phyloP scores from a whole-genome alignment of 306 rosid species.

The Vicia villosa region DNA sequence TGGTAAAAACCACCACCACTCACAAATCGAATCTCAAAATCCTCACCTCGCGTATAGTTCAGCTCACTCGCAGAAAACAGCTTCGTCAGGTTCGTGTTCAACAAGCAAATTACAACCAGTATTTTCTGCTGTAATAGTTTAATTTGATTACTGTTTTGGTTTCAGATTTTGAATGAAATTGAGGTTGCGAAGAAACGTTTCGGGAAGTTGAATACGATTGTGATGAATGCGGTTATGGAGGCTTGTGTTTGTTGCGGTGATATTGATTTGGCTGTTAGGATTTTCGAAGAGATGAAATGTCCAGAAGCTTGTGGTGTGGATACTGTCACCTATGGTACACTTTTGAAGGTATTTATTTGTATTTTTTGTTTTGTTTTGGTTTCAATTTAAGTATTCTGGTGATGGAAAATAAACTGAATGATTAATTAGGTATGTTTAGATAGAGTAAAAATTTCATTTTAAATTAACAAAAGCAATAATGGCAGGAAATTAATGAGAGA shows the following conservation, averaged over 20 bases:
- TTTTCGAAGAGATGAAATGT: slow-evolving; percentile 64
- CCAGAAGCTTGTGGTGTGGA: slow-evolving; percentile 71
- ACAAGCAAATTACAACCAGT: no score
- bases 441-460: neutral
- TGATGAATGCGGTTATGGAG: slow-evolving; percentile 80
- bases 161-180: slow-evolving; percentile 68
- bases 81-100: no score
- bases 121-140: no score
- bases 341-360: slow-evolving; percentile 57
- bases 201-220: slow-evolving; percentile 71
- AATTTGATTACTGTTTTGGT: no score
- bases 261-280: slow-evolving; percentile 55
- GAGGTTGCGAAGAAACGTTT: slow-evolving; percentile 57
- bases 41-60: no score
- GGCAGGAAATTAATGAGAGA: no score
- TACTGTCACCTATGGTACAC: slow-evolving; percentile 59
- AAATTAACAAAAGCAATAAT: no score
- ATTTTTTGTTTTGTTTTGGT: neutral
- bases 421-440: neutral
- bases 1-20: neutral
- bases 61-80: no score
- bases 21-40: neutral
- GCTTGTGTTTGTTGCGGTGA: slow-evolving; percentile 79
- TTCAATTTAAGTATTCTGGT: neutral
- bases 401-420: neutral